Evolutionary conservation across 208 protist species (phyloP), one percentile per base, ranked within the genome.

Genomic region (Trypanosoma brucei): DNA sequence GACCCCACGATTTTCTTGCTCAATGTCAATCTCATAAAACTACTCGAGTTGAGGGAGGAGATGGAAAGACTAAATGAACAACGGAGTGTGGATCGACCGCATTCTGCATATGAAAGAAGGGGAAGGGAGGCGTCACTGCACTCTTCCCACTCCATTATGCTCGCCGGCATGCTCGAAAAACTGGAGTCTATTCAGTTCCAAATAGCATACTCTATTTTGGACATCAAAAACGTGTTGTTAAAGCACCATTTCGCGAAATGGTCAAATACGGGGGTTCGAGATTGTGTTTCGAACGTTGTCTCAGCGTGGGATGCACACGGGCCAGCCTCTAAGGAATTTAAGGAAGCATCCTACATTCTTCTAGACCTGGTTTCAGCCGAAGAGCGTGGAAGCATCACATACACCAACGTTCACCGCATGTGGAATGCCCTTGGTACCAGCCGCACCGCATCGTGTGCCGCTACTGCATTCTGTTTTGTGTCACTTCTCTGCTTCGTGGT

Each of bases 1-100:
- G 71, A 78, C 3, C 82, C 85, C 4, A 78, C 68, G 44, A 58
- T 92, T 22, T 92, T 88, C 62, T 88, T 79, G 50, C 71, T 92
- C 36, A 76, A 76, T 34, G 74, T 78, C 14, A 78, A 72, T 50
- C 61, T 92, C 33, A 86, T 88, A 35, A 76, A 78, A 55, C 72
- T 86, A 40, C 74, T 86, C 36, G 85, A 92, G 56, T 53, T 76
- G 13, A 70, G 75, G 38, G 33, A 81, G 44, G 60, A 70, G 48
- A 35, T 52, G 53, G 13, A 22, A 53, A 42, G 67, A 45, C 51
- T 30, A 31, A 34, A 76, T 34, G 51, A 75, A 14, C 60, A 58
- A 35, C 31, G 59, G 3, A 52, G n/a, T 60, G 39, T 33, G 30
- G 60, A 14, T 61, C 58, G 60, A 14, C 50, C 11, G 13, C 68